Percentiles rank a stretch among this genome's conserved stretches.
Conservation (phyloP, 2,329 filamentous ascomycete species). For the Bipolaris oryzae region DNA sequence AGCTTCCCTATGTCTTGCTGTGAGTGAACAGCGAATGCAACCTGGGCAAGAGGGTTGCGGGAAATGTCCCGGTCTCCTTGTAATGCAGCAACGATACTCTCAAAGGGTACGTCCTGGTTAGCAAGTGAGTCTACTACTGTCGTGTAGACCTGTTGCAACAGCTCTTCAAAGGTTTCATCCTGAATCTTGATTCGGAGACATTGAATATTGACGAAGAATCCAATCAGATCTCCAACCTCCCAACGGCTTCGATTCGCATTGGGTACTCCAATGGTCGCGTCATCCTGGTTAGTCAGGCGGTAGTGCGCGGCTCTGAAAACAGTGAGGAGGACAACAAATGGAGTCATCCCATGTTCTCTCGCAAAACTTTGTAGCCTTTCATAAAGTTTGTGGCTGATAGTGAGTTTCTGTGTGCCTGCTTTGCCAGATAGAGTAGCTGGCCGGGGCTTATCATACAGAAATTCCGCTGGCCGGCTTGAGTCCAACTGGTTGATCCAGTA, state of each 20-base stretch:
- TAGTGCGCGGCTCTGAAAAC: constrained; percentile 14
- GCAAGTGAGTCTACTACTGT: not conserved
- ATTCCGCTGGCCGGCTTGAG: constrained; percentile 2
- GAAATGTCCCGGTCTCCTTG: constrained; percentile 1
- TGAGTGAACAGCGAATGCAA: constrained; percentile 1
- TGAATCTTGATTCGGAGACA: constrained; percentile 12
- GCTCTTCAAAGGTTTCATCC: constrained; percentile 11
- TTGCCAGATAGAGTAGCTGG: constrained; percentile 1
- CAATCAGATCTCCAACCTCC: constrained; percentile 15
- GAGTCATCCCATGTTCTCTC: not conserved
- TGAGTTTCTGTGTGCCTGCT: not conserved
- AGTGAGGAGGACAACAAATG: constrained; percentile 10
- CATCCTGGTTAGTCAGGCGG: constrained; percentile 10
- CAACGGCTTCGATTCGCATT: constrained; percentile 12
- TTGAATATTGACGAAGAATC: constrained; percentile 19
- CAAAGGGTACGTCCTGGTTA: constrained; percentile 3
- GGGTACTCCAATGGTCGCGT: constrained; percentile 10
- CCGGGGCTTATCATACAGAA: constrained; percentile 5
- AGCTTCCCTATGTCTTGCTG: not conserved
- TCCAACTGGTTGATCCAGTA: constrained; percentile 1
- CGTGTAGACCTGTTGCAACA: not conserved
- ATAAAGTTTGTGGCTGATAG: not conserved
- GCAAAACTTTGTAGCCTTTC: not conserved
- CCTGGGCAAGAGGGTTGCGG: constrained; percentile 1
- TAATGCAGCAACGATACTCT: constrained; percentile 1